Percentiles rank a stretch among this genome's conserved stretches.
phyloP scores from a whole-genome alignment of 345 rosid genomes.

The Salix arbutifolia region DNA sequence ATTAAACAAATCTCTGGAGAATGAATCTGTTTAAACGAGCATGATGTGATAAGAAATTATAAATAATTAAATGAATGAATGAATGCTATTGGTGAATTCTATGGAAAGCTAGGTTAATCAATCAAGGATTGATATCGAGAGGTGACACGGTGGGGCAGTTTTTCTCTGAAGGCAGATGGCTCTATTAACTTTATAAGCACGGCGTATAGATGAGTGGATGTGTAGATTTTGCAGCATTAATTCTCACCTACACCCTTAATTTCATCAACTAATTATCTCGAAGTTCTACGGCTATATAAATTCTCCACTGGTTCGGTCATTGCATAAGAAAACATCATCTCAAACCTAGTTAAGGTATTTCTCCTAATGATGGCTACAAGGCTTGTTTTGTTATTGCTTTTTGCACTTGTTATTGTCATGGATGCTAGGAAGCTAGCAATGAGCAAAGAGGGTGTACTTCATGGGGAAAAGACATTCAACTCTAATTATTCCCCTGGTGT shows the following conservation, averaged over 20 bases:
- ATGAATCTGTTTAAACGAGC: too few species aligned
- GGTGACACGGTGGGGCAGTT: neutral
- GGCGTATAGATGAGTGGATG: slow-evolving; percentile 6
- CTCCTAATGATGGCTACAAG: neutral
- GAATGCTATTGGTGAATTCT: neutral
- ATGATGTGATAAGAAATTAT: too few species aligned
- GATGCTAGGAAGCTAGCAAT: slow-evolving; percentile 42
- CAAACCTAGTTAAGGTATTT: neutral
- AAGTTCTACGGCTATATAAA: neutral
- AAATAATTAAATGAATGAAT: neutral
- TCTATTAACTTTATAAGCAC: slow-evolving; percentile 10
- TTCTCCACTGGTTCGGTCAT: neutral
- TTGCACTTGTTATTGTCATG: slow-evolving; percentile 29
- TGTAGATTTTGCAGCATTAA: neutral
- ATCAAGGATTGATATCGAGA: neutral
- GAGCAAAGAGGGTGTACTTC: slow-evolving; percentile 7
- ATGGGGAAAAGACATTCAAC: slow-evolving; percentile 24
- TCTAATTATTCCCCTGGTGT: neutral
- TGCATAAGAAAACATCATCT: neutral
- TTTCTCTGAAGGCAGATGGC: slow-evolving; percentile 14
- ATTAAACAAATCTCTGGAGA: too few species aligned
- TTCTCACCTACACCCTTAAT: neutral
- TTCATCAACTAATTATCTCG: neutral
- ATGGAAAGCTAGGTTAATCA: neutral
- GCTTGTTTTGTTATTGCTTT: slow-evolving; percentile 15